Evolutionary conservation across 306 rosid genomes (phyloP).

Genomic region (Acmispon strigosus): DNA sequence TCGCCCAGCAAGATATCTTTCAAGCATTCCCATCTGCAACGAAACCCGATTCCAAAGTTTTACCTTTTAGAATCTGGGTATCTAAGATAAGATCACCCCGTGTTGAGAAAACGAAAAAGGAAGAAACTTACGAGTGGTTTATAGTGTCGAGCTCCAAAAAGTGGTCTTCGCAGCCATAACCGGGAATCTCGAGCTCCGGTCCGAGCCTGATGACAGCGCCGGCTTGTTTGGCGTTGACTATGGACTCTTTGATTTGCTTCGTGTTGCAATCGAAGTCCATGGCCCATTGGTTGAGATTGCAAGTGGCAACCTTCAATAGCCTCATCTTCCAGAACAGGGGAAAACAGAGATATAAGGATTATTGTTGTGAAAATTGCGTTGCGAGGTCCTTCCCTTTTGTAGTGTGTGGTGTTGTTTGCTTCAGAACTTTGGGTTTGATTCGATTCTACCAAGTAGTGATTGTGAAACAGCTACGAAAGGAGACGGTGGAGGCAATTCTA

Average conservation of each 20-base stretch:
- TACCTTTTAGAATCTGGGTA: neutral
- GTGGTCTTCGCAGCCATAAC: slow-evolving; percentile 97
- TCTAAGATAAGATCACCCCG: neutral
- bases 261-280: slow-evolving; percentile 84
- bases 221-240: slow-evolving; percentile 51
- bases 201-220: slow-evolving; percentile 85
- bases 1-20: slow-evolving; percentile 69
- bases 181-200: slow-evolving; percentile 93
- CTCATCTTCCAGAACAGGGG: slow-evolving; percentile 41
- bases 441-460: slow-evolving; percentile 9
- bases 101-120: neutral
- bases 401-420: neutral
- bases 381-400: neutral
- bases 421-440: slow-evolving; percentile 18
- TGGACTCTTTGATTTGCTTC: slow-evolving; percentile 64
- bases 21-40: slow-evolving; percentile 90
- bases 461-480: too few species aligned
- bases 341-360: neutral
- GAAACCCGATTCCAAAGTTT: neutral
- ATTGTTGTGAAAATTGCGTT: neutral
- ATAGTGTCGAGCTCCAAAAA: slow-evolving; percentile 92
- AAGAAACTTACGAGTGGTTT: slow-evolving; percentile 48
- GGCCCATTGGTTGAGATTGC: slow-evolving; percentile 97
- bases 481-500: neutral
- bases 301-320: slow-evolving; percentile 81